Base-by-base conservation (phyloP, 371 early-diverging fungal genomes). In the Actinomortierella ambigua region DNA sequence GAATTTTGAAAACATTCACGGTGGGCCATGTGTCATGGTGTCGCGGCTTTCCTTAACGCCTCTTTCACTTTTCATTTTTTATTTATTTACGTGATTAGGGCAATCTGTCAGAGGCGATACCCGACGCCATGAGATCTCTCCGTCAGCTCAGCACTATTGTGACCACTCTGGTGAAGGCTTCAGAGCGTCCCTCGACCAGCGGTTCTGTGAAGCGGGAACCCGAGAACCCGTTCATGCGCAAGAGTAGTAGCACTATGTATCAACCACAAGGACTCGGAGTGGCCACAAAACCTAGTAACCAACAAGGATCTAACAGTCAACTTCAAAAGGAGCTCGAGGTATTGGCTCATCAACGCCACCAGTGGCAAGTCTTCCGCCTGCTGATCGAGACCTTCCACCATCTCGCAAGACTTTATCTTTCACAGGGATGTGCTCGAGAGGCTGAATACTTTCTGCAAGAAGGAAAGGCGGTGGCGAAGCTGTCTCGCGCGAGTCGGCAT, bases 371-470 rank as follows among this genome's bases (percentile, higher is more conserved):
- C 9, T 64, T 68, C 48, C 56, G 55, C n/a, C 65, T 75, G 2
- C 47, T 88, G 29, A 68, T 83, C 20, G 77, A 77, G 17, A 81
- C 79, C 7, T 78, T 85, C 51, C 68, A 75, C 5, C 83, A 83
- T 42, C 66, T 93, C 5, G 81, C 84, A 1, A 59, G 64, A 11
- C 55, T 92, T 4, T 83, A 86, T 47, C 61, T 88, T 24, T 44
- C 76, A 0, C 87, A 86, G 1, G 94, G 94, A 0, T 88, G 91
- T 5, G 76, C 83, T 50, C 70, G 79, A 24, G 90, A 93, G 56
- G 85, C 89, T 0, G 85, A 89, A 44, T 89, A 90, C 61, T 91
- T 85, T 69, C 65, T 87, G 17, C 68, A 79, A 24, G 82, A 87
- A 57, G 90, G 88, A 0, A 69, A 82, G 40, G 61, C 69, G 11